Percentiles rank a stretch among this genome's conserved stretches.
Evolutionary conservation across 2,329 filamentous ascomycete genomes (phyloP).

Genomic region (Erysiphe neolycopersici): DNA sequence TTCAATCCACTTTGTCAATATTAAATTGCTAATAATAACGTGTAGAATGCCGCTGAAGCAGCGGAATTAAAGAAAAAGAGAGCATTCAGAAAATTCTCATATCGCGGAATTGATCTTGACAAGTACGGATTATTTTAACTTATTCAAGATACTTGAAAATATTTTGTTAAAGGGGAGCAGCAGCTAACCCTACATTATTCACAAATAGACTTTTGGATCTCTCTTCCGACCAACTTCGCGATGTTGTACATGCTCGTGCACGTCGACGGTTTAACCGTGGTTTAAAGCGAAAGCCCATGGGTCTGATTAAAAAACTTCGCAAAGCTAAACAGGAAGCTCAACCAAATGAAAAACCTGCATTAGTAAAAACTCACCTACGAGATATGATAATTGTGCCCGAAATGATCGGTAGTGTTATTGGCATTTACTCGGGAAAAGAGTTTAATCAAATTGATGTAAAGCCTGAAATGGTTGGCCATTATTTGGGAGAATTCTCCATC

Average conservation of each 20-base stretch:
- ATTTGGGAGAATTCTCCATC: conserved; percentile 98
- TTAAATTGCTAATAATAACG: conserved; percentile 4
- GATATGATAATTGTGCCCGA: conserved; percentile 99
- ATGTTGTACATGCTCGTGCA: conserved; percentile 97
- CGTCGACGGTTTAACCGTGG: conserved; percentile 98
- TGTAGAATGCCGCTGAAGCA: conserved; percentile 70
- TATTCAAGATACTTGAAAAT: conserved; percentile 2
- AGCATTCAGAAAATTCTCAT: conserved; percentile 99
- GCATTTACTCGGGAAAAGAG: conserved; percentile 99
- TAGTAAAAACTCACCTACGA: conserved; percentile 97
- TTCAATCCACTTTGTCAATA: not conserved
- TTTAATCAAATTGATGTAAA: conserved; percentile 99
- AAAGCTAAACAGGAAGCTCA: conserved; percentile 97
- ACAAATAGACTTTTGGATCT: conserved; percentile 77
- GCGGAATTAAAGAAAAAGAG: conserved; percentile 99
- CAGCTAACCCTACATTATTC: conserved; percentile 13
- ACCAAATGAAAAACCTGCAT: conserved; percentile 98
- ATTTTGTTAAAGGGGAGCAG: conserved; percentile 13
- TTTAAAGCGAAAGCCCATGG: conserved; percentile 99
- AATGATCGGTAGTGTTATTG: conserved; percentile 97
- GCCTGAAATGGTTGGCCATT: conserved; percentile 99
- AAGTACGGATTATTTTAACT: conserved; percentile 37
- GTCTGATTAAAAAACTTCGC: conserved; percentile 99
- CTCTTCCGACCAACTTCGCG: conserved; percentile 90
- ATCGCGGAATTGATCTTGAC: conserved; percentile 98